Base-by-base conservation (phyloP, 1,139 yeast species). In the Hansenula anomala region DNA sequence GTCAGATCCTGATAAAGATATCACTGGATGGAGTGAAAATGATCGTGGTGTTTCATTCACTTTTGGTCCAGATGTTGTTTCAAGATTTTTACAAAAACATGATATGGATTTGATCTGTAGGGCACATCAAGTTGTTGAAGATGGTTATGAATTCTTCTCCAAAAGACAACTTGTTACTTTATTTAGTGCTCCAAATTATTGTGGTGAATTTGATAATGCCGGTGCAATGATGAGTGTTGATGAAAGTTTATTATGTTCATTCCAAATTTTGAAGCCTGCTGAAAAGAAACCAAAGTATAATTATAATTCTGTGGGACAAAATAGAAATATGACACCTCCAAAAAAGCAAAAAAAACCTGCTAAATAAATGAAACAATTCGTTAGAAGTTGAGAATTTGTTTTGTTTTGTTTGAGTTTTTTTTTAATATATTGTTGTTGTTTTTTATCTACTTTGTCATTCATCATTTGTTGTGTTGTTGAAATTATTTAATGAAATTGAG, bases 171-270 rank as follows among this genome's bases (percentile, higher is more conserved):
- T 92, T 60, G 97, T 92, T 40, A 92, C 98, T 17, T 72, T 92
- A 49, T 92, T 92, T 60, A 81, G 94, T 36, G 97, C 97, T 37
- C 98, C 97, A 51, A 92, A 92, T 66, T 92, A 92, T 63, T 92
- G 97, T 75, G 97, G 97, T 51, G 97, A 92, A 66, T 92, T 92
- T 61, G 97, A 92, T 64, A 92, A 92, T 62, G 97, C 97, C 10
- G 98, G 97, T 55, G 97, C 97, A 28, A 90, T 92, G 96, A 92
- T 92, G 98, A 82, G 95, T 56, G 97, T 92, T 40, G 97, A 92
- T 63, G 97, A 90, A 64, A 82, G 92, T 61, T 76, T 92, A 58
- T 75, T 92, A 56, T 92, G 98, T 71, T 89, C 97, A 15, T 92
- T 92, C 84, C 97, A 92, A 67, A 90, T 92, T 57, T 78, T 92